Evolutionary conservation across 2,329 filamentous ascomycete species (phyloP).

Genomic region (Geosmithia putterillii): DNA sequence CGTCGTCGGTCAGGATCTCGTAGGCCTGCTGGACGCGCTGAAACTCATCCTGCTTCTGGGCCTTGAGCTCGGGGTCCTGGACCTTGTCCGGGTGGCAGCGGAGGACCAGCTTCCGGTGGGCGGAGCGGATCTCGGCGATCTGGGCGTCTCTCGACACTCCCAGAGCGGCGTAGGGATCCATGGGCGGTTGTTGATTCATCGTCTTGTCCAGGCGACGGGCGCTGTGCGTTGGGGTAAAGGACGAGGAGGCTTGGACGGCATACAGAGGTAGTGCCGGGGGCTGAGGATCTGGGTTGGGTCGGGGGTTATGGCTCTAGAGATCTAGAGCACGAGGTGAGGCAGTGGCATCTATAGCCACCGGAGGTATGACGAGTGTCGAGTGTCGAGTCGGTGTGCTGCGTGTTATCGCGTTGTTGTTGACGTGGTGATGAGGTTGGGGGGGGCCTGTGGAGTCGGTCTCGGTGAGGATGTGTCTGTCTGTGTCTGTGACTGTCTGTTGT

Average conservation of each 20-base stretch:
- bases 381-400: not conserved
- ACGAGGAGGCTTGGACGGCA: not conserved
- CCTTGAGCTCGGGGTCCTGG: conserved; percentile 63
- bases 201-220: conserved; percentile 19
- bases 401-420: too few species aligned
- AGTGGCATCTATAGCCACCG: not conserved
- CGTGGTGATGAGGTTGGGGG: too few species aligned
- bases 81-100: conserved; percentile 90
- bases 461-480: too few species aligned
- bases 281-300: too few species aligned
- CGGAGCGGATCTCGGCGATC: conserved; percentile 58
- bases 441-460: too few species aligned
- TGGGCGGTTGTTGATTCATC: conserved; percentile 38
- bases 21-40: conserved; percentile 89
- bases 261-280: not conserved
- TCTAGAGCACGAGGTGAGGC: not conserved
- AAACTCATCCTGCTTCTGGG: conserved; percentile 74
- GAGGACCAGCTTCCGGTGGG: conserved; percentile 76
- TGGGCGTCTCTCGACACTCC: conserved; percentile 64
- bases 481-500: too few species aligned
- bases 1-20: conserved; percentile 74
- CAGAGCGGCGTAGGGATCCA: conserved; percentile 71
- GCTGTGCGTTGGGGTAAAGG: not conserved
- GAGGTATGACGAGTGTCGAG: not conserved
- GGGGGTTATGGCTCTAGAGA: too few species aligned